phyloP scores from a whole-genome alignment of 306 rosid genomes.

The Vigna reflexopilosa region DNA sequence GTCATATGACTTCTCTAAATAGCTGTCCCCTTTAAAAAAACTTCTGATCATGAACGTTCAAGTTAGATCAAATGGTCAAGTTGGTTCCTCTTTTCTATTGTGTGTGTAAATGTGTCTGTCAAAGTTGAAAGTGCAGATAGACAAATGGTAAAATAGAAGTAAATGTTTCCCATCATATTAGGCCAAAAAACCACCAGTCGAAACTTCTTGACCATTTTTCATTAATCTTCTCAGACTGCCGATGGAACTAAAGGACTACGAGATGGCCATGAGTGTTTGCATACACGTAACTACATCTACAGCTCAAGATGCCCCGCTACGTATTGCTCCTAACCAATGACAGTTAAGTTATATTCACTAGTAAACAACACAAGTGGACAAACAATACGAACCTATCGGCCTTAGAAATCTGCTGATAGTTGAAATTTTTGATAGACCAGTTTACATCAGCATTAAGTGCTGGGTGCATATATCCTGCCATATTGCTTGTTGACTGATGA shows the following conservation, averaged over 20 bases:
- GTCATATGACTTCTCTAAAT: background rate
- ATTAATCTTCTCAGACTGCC: background rate
- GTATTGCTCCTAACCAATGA: slow-evolving; percentile 3
- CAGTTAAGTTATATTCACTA: slow-evolving; percentile 26
- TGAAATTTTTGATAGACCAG: slow-evolving; percentile 41
- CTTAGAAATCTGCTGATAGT: slow-evolving; percentile 44
- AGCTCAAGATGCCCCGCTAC: slow-evolving; percentile 24
- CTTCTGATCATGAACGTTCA: background rate
- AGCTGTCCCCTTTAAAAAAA: background rate
- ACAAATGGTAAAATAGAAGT: slow-evolving; percentile 4
- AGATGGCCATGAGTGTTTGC: slow-evolving; percentile 15
- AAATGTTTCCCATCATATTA: slow-evolving; percentile 27
- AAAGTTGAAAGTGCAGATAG: slow-evolving; percentile 1
- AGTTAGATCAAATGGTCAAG: slow-evolving; percentile 1
- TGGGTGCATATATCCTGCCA: slow-evolving; percentile 49
- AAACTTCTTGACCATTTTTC: slow-evolving; percentile 7
- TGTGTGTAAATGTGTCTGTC: background rate
- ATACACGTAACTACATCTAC: background rate
- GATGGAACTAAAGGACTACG: background rate
- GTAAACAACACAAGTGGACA: slow-evolving; percentile 5
- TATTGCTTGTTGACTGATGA: slow-evolving; percentile 49
- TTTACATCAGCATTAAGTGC: slow-evolving; percentile 48
- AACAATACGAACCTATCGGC: slow-evolving; percentile 53
- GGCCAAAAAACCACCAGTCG: background rate
- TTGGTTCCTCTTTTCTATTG: background rate